Percentiles rank a stretch among this genome's conserved stretches.
Conservation (phyloP, 2,329 filamentous ascomycete genomes). For the Aspergillus arachidicola region DNA sequence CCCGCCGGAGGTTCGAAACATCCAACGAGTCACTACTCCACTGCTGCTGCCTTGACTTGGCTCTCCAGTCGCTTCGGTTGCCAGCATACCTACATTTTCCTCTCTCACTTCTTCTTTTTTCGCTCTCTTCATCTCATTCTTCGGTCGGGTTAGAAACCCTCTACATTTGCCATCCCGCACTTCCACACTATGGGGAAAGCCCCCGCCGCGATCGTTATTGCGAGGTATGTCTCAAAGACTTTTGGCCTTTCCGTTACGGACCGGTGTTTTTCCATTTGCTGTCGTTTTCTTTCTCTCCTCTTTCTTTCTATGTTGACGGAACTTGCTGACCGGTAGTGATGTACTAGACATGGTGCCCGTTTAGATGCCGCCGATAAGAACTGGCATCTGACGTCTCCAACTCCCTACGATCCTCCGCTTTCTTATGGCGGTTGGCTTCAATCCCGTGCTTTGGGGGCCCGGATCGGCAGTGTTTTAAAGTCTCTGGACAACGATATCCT, state of each 20-base stretch:
- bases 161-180: neutral
- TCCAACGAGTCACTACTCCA: neutral
- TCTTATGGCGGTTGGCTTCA: slow-evolving; percentile 95
- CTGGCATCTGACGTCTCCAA: slow-evolving; percentile 91
- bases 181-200: slow-evolving; percentile 36
- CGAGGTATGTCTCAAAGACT: slow-evolving; percentile 33
- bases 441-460: slow-evolving; percentile 75
- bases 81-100: neutral
- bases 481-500: slow-evolving; percentile 42
- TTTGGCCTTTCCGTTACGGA: neutral
- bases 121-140: neutral
- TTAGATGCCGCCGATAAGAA: slow-evolving; percentile 92
- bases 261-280: too few relatives aligned
- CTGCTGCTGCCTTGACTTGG: neutral
- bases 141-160: neutral
- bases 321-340: slow-evolving; percentile 39
- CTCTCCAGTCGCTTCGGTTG: neutral
- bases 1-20: slow-evolving; percentile 10
- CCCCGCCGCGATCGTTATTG: slow-evolving; percentile 47
- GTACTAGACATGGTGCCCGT: slow-evolving; percentile 80
- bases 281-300: neutral
- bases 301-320: neutral
- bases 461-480: slow-evolving; percentile 74
- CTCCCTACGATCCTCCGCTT: slow-evolving; percentile 92
- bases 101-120: neutral